phyloP scores from a whole-genome alignment of 306 rosid genomes.

The Lagenaria siceraria region DNA sequence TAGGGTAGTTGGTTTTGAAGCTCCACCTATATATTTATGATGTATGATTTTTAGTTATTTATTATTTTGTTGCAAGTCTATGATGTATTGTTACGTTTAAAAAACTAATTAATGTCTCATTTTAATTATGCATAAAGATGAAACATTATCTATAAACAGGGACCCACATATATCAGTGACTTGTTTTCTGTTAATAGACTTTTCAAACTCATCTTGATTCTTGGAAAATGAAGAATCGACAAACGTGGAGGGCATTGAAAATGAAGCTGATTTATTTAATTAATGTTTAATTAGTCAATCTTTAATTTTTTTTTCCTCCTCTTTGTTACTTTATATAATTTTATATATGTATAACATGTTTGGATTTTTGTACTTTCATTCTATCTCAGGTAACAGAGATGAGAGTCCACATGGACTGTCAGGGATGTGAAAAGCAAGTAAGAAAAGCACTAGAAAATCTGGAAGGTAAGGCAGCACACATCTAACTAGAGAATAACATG shows the following conservation, averaged over 20 bases:
- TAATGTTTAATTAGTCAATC: not conserved
- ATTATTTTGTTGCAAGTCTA: no score
- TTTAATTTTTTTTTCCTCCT: not conserved
- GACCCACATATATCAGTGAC: not conserved
- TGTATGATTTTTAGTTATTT: no score
- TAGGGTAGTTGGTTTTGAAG: no score
- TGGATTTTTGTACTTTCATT: not conserved
- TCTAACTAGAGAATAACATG: not conserved
- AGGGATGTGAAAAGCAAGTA: conserved; percentile 54
- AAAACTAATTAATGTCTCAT: not conserved
- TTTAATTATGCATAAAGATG: not conserved
- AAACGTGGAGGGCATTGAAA: not conserved
- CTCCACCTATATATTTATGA: no score
- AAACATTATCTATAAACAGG: not conserved
- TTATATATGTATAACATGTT: not conserved
- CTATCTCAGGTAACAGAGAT: conserved; percentile 41
- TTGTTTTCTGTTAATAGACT: not conserved
- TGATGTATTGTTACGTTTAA: not conserved
- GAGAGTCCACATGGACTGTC: conserved; percentile 54
- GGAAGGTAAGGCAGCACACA: conserved; percentile 18
- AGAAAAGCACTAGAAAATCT: conserved; percentile 44
- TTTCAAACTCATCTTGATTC: not conserved
- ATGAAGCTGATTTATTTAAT: not conserved
- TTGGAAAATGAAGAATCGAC: not conserved
- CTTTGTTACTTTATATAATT: not conserved